Evolutionary conservation across 2,329 filamentous ascomycete genomes (phyloP).

Genomic region (Phaeosphaeriaceae sp.): DNA sequence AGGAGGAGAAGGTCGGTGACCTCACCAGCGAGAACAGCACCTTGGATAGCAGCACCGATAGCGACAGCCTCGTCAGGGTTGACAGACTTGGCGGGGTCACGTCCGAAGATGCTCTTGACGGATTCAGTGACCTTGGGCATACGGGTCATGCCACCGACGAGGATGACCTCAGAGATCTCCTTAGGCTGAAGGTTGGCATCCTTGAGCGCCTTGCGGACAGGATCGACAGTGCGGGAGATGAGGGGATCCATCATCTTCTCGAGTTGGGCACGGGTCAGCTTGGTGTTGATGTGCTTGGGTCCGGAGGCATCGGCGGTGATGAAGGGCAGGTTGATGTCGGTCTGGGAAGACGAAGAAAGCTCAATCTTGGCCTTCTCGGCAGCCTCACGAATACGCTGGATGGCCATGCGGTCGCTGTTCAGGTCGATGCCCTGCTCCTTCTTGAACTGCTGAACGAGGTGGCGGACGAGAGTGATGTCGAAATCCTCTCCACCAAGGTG

Average conservation of each 20-base stretch:
- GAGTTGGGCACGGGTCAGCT: conserved; percentile 90
- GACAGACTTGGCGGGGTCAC: conserved; percentile 95
- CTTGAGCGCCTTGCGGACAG: conserved; percentile 95
- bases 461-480: conserved; percentile 90
- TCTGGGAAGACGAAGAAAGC: conserved; percentile 91
- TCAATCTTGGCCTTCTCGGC: conserved; percentile 99
- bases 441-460: conserved; percentile 96
- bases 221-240: conserved; percentile 84
- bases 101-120: conserved; percentile 95
- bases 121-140: conserved; percentile 98
- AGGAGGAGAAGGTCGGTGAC: conserved; percentile 95
- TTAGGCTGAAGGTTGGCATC: conserved; percentile 89
- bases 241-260: conserved; percentile 92
- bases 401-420: conserved; percentile 92
- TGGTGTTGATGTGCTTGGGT: conserved; percentile 97
- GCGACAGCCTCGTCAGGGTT: conserved; percentile 99
- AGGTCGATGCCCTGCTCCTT: conserved; percentile 92
- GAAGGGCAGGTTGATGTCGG: conserved; percentile 98
- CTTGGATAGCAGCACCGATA: conserved; percentile 96
- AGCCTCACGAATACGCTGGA: conserved; percentile 98
- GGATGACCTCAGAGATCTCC: conserved; percentile 96
- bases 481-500: conserved; percentile 99
- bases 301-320: conserved; percentile 95
- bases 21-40: conserved; percentile 94
- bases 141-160: conserved; percentile 98